Conservation (phyloP, 2,329 filamentous ascomycete genomes). For the Thielaviopsis ethacetica region DNA sequence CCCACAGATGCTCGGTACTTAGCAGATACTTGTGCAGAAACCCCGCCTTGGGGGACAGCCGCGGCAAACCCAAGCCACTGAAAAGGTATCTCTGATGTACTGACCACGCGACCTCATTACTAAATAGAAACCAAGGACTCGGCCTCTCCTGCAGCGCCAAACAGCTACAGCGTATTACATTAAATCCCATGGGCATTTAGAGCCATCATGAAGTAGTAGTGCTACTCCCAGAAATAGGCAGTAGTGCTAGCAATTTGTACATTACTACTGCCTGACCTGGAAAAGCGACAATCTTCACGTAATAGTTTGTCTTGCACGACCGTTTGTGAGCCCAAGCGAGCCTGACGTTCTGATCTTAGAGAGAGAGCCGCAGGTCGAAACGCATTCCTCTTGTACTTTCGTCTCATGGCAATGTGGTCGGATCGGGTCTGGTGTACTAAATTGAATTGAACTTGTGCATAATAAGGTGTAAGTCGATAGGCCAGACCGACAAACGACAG, state of each 20-base stretch:
- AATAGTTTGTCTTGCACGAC: neutral
- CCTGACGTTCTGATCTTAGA: neutral
- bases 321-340: neutral
- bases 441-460: neutral
- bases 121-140: constrained; percentile 3
- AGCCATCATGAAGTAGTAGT: neutral
- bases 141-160: neutral
- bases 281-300: neutral
- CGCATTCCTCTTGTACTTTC: too few species aligned
- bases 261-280: too few species aligned
- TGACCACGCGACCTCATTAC: constrained; percentile 3
- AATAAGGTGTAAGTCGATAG: constrained; percentile 3
- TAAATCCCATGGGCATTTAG: neutral
- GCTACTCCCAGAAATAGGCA: too few species aligned
- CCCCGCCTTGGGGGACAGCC: neutral
- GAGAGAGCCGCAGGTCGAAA: neutral
- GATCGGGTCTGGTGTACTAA: neutral
- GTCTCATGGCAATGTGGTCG: neutral
- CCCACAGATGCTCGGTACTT: neutral
- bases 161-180: neutral
- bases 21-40: neutral
- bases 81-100: constrained; percentile 3
- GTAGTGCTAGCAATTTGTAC: too few species aligned
- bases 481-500: neutral
- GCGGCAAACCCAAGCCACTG: neutral